Percentiles rank a stretch among this genome's conserved stretches.
Evolutionary conservation across 2,329 filamentous ascomycete genomes (phyloP).

Genomic region (Paraphaeosphaeria minitans): DNA sequence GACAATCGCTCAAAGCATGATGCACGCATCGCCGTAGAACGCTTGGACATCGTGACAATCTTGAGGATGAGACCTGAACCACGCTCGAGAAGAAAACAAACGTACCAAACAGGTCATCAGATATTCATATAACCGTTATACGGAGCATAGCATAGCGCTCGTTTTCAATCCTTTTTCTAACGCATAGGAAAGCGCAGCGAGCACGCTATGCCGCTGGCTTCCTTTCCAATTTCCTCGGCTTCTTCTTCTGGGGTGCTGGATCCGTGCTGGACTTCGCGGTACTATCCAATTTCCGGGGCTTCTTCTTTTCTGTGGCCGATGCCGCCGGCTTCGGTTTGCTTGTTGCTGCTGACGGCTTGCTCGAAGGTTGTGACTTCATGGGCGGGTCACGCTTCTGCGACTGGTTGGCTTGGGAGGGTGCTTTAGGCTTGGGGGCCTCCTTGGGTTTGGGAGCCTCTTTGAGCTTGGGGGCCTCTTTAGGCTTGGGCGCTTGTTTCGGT

Average conservation of each 20-base stretch:
- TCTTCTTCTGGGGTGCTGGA: slow-evolving; percentile 1
- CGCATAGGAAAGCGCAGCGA: not conserved
- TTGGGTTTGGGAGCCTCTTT: too few species aligned
- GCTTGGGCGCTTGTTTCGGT: slow-evolving; percentile 5
- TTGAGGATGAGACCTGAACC: not conserved
- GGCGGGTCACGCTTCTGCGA: slow-evolving; percentile 1
- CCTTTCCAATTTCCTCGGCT: slow-evolving; percentile 5
- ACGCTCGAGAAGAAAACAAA: not conserved
- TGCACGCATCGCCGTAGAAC: not conserved
- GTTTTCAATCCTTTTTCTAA: not conserved
- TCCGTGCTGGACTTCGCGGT: not conserved
- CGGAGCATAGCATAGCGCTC: not conserved
- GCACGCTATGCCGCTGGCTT: not conserved
- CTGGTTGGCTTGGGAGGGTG: not conserved
- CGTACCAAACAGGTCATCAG: not conserved
- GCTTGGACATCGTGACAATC: not conserved
- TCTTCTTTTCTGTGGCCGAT: not conserved
- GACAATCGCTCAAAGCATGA: not conserved
- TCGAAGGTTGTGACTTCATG: not conserved
- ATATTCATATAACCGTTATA: not conserved
- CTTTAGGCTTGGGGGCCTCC: not conserved
- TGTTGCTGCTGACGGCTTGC: not conserved
- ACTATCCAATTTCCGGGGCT: slow-evolving; percentile 1
- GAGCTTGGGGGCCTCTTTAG: not conserved
- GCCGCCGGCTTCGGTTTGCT: not conserved